Evolutionary conservation across 768 basidiomycete genomes (phyloP).

Genomic region (Tricholoma flavovirens): DNA sequence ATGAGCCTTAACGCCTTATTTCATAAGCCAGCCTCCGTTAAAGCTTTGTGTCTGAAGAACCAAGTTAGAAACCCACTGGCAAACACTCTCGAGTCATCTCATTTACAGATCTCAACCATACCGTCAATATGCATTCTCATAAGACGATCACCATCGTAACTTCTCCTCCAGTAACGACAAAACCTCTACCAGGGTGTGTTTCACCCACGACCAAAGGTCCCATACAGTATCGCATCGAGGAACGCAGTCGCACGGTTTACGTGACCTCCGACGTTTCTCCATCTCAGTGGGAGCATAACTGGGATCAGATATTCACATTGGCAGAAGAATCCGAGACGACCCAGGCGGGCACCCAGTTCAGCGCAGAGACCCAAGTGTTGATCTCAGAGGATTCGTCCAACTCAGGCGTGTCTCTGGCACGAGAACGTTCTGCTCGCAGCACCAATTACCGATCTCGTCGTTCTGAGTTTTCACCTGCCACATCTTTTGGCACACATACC

Average conservation of each 20-base stretch:
- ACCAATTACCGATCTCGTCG: slow-evolving; percentile 7
- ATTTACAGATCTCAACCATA: neutral
- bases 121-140: slow-evolving; percentile 25
- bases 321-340: slow-evolving; percentile 26
- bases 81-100: slow-evolving; percentile 2
- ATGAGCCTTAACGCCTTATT: neutral
- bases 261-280: slow-evolving; percentile 39
- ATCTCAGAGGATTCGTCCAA: neutral
- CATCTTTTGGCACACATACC: slow-evolving; percentile 7
- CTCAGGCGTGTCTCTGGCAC: neutral
- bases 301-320: slow-evolving; percentile 35
- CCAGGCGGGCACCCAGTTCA: neutral
- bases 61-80: neutral
- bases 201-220: slow-evolving; percentile 28
- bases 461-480: neutral
- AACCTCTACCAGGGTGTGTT: slow-evolving; percentile 19
- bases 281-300: slow-evolving; percentile 36
- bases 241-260: slow-evolving; percentile 41
- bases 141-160: slow-evolving; percentile 35
- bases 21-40: too few relatives aligned
- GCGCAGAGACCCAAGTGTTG: neutral
- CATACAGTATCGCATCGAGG: slow-evolving; percentile 41
- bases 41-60: neutral
- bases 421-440: neutral
- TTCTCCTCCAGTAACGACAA: slow-evolving; percentile 22